phyloP scores from a whole-genome alignment of 257 asterid species.

The Eucommia ulmoides region DNA sequence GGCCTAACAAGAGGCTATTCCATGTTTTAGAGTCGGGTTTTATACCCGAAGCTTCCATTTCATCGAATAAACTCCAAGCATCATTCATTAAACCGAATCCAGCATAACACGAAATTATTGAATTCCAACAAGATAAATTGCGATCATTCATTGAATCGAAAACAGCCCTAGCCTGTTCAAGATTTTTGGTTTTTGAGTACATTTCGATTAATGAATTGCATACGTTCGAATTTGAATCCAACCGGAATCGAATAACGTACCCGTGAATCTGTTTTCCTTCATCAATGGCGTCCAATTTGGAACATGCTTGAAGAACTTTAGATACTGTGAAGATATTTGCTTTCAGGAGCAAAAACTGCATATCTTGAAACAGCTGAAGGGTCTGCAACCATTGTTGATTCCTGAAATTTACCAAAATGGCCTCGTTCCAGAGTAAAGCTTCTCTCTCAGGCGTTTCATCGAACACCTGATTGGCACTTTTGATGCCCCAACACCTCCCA shows the following conservation, averaged over 20 bases:
- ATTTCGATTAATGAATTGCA: constrained; percentile 42
- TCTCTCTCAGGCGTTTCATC: constrained; percentile 18
- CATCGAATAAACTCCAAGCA: constrained; percentile 31
- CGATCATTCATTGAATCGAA: constrained; percentile 35
- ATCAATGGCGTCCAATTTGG: constrained; percentile 30
- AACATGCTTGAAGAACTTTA: constrained; percentile 49
- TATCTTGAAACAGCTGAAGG: constrained; percentile 21
- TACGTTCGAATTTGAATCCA: constrained; percentile 24
- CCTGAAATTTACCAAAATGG: constrained; percentile 41
- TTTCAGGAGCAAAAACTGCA: constrained; percentile 22
- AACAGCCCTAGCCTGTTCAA: constrained; percentile 26
- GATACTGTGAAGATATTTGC: constrained; percentile 23
- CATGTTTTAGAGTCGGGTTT: constrained; percentile 50
- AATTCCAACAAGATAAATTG: constrained; percentile 46
- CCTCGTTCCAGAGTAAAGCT: constrained; percentile 47
- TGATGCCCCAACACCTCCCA: constrained; percentile 34
- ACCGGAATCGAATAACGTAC: constrained; percentile 29
- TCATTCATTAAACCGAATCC: constrained; percentile 25
- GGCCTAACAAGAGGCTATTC: constrained; percentile 49
- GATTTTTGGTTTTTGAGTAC: constrained; percentile 31
- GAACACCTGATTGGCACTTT: constrained; percentile 27
- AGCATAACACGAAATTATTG: constrained; percentile 37
- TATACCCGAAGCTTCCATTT: constrained; percentile 25
- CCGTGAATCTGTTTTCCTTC: constrained; percentile 57
- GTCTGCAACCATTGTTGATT: constrained; percentile 35